Base-by-base conservation (phyloP, 2,329 filamentous ascomycete genomes). In the Orbilia oligospora region DNA sequence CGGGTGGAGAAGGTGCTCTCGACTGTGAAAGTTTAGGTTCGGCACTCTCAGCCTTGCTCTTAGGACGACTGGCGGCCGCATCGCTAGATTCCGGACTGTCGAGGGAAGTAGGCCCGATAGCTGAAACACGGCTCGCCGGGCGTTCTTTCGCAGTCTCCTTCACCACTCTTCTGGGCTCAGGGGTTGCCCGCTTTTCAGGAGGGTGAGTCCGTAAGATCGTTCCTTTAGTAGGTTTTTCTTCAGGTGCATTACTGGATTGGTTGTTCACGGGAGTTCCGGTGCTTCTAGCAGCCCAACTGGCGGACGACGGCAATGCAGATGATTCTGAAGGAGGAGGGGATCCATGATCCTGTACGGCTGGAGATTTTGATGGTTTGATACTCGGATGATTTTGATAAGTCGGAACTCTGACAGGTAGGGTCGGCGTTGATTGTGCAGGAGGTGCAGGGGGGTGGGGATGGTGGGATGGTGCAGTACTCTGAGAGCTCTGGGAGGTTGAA, bases 271-370 rank as follows among this genome's bases (percentile, higher is more conserved):
- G 80, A 88, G 89, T 84, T 87, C 89, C 83, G 71, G 90, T 87
- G 83, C 91, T 89, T 83, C 86, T 90, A 80, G 89, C 91, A 20
- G 95, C 96, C 96, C 96, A 99, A 83, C 91, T 97, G 3, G 95
- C 96, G 2, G 94, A 94, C 0, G 94, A 93, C 1, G 96, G 97
- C 49, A 99, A 87, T n/a, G 94, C 96, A 46, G 96, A 94, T 2
- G 91, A 91, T 82, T 97, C 95, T n/a, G 88, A 90, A 82, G 87
- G 88, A 70, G 71, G 71, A 70, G 71, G 71, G 12, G 75, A 78
- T n/a, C 75, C 75, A 36, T 80, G 61, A 0, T 88, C 86, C 73
- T 88, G 87, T 16, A 87, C 83, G 1, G 87, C 86, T 46, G 88
- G 87, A 41, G 76, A 73, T 41, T 68, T 79, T 3, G 76, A 75